These are phyloP conservation scores for Parathielavia appendiculata DNA, from an alignment of 495 filamentous ascomycete genomes.

Conservation along the genomic window DNA sequence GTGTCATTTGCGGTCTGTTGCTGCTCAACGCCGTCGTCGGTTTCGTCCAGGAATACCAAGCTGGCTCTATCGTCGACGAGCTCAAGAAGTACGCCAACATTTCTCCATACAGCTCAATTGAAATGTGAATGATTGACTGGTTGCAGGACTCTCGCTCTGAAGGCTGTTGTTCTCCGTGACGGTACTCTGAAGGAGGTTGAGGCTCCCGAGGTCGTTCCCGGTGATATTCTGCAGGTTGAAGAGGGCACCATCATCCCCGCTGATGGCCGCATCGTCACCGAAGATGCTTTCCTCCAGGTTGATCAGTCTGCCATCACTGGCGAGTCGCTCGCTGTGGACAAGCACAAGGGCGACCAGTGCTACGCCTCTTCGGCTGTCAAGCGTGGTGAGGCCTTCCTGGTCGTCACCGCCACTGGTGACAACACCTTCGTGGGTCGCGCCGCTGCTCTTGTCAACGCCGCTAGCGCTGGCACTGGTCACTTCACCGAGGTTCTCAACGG, in stretches of 20 bases:
- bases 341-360: conserved; percentile 69
- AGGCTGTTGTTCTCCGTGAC: conserved; percentile 78
- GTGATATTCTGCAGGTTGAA: conserved; percentile 83
- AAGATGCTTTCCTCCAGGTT: conserved; percentile 76
- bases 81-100: conserved; percentile 58
- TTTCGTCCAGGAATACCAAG: conserved; percentile 85
- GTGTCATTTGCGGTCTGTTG: conserved; percentile 69
- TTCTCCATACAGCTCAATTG: background rate
- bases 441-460: conserved; percentile 74
- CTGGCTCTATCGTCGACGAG: conserved; percentile 86
- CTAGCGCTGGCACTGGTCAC: conserved; percentile 67
- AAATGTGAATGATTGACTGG: conserved; percentile 11
- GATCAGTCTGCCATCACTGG: conserved; percentile 91
- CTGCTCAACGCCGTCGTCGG: conserved; percentile 79
- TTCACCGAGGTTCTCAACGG: conserved; percentile 84
- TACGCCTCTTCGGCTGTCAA: conserved; percentile 86
- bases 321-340: conserved; percentile 87
- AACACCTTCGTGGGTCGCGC: conserved; percentile 85
- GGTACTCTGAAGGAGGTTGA: conserved; percentile 65
- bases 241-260: conserved; percentile 89
- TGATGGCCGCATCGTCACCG: conserved; percentile 77
- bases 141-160: conserved; percentile 65
- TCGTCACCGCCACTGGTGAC: conserved; percentile 78
- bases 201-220: conserved; percentile 75
- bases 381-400: conserved; percentile 77